A percentile compares a stretch with the other conserved stretches of the same genome.
Conservation (phyloP, 345 rosid genomes). For the Capsella bursapastoris region DNA sequence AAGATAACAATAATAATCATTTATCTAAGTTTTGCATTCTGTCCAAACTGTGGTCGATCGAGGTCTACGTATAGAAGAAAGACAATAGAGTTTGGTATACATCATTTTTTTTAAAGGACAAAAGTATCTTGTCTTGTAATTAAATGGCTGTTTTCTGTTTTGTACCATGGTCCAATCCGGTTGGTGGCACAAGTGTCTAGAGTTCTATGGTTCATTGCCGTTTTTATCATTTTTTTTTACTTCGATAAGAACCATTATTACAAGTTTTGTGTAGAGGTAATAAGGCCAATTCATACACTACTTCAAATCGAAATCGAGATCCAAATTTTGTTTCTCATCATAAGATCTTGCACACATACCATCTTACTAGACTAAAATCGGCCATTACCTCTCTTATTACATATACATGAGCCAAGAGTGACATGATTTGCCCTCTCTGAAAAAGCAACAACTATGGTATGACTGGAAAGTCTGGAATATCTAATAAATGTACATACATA, state of each 20-base stretch:
- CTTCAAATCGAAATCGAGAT: background rate
- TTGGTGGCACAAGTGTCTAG: conserved; percentile 15
- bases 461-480: background rate
- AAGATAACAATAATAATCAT: background rate
- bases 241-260: background rate
- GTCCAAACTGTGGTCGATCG: conserved; percentile 1
- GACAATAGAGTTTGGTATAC: conserved; percentile 39
- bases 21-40: background rate
- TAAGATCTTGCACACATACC: too few relatives aligned
- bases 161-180: conserved; percentile 24
- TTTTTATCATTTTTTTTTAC: background rate
- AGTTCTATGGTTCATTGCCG: background rate
- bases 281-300: background rate
- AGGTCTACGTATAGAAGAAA: conserved; percentile 14
- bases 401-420: background rate
- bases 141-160: conserved; percentile 24
- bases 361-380: background rate
- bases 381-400: background rate
- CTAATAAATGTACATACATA: background rate
- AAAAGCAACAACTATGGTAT: background rate
- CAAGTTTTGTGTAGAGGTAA: background rate
- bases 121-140: conserved; percentile 31
- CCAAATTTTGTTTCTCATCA: background rate
- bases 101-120: conserved; percentile 33
- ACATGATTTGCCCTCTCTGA: background rate